Percentiles rank a stretch among this genome's conserved stretches.
Conservation (phyloP, 768 basidiomycete species). For the Tricholoma matsutake region DNA sequence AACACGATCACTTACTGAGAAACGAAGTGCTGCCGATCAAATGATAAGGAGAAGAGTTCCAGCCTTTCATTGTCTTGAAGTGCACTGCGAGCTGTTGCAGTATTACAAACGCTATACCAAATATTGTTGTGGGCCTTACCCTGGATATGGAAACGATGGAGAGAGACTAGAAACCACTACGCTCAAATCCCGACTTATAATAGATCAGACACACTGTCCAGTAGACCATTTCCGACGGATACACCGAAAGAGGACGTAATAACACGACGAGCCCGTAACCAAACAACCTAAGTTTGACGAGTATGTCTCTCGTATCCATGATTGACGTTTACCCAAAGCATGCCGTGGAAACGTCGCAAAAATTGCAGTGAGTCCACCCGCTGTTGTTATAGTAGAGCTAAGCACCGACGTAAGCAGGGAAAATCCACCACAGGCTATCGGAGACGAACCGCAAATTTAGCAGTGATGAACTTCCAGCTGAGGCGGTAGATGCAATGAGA, state of each 20-base stretch:
- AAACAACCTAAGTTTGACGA: not conserved
- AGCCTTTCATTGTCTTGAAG: slow-evolving; percentile 67
- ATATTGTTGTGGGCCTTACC: slow-evolving; percentile 26
- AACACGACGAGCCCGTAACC: slow-evolving; percentile 61
- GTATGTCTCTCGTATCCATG: not conserved
- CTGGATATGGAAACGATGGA: slow-evolving; percentile 59
- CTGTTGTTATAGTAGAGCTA: slow-evolving; percentile 60
- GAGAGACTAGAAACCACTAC: slow-evolving; percentile 37
- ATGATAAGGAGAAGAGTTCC: slow-evolving; percentile 55
- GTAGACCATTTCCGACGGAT: slow-evolving; percentile 64
- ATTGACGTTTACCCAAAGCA: slow-evolving; percentile 50
- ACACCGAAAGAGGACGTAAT: slow-evolving; percentile 54
- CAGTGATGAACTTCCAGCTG: slow-evolving; percentile 50
- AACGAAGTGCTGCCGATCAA: slow-evolving; percentile 68
- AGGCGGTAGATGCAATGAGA: slow-evolving; percentile 54
- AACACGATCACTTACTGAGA: slow-evolving; percentile 32
- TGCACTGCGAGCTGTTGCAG: slow-evolving; percentile 43
- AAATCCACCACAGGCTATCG: not conserved
- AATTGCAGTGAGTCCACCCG: slow-evolving; percentile 51
- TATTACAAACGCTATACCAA: not conserved
- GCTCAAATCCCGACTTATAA: not conserved
- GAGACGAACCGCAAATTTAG: slow-evolving; percentile 52
- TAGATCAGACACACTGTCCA: slow-evolving; percentile 40
- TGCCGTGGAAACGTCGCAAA: slow-evolving; percentile 63
- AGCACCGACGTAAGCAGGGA: not conserved